Base-by-base conservation (phyloP, 2,329 filamentous ascomycete genomes). In the Talaromyces sp. region DNA sequence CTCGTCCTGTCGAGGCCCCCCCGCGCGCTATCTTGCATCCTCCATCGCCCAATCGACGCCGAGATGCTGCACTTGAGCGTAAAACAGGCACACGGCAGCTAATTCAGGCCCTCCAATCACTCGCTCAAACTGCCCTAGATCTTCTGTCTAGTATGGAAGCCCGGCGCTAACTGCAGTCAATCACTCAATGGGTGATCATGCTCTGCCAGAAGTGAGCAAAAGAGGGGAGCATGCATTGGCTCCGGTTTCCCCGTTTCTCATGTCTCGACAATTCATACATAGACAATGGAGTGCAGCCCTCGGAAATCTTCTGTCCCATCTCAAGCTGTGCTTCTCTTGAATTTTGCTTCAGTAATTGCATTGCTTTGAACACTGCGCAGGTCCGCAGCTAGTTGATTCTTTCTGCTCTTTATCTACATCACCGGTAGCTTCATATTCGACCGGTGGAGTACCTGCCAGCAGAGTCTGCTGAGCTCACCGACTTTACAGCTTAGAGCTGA, bases 81-180 rank as follows among this genome's bases (percentile, higher is more conserved):
- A 60, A 19, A 19, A 58, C 37, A 52, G 33, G 64, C 64, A 65
- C 64, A 58, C 41, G 10, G 41, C 37, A 39, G 41, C 62, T 50
- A 59, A 24, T 33, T 22, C 22, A 22, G 14, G 27, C 31, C 52
- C 35, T 50, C 64, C 64, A 66, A 66, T 66, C 47, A 63, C 16
- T 8, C 43, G 10, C 16, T 39, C 6, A 3, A 31, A 2, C 14
- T 48, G 39, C 62, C 33, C 41, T 31, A 43, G 41, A 43, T 39
- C 31, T 39, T 19, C 50, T 31, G 50, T 47, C 27, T 35, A 66
- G 67, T 66, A 67, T 58, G 67, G 45, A 43, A 59, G 52, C 67
- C 66, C 64, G 74, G 75, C 75, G 75, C 75, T 75, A 75, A 48
- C 41, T 47, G 63, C 54, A 62, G 14, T 54, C 41, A 19, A 65